Evolutionary conservation across 2,329 filamentous ascomycete species (phyloP), one percentile per base, ranked within the genome.

Genomic region (Domatiomyces catenatus): DNA sequence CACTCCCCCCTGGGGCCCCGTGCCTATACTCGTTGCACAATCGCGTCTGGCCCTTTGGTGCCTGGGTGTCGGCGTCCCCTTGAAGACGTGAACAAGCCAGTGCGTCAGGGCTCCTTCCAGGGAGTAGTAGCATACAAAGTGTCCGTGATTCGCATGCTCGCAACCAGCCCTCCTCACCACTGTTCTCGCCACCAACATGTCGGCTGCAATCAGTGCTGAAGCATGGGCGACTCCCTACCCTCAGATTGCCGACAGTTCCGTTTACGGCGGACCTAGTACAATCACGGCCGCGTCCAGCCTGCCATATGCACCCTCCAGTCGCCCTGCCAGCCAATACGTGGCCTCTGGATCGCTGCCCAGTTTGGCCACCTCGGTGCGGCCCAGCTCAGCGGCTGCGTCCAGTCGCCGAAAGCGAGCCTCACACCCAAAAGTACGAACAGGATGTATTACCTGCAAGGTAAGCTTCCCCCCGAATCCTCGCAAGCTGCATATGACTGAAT

Each of bases 311-410:
- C 28, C 26, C 20, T 8, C 45, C 19, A 22, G 12, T 10, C 45
- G 45, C 20, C 7, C 17, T 17, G 10, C 17, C 20, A 6, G 8
- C 17, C 45, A 22, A 18, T 28, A 28, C 22, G 2, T 17, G 8
- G 20, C 36, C 17, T 17, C 45, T 24, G 20, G 10, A 5, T 15
- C 19, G 28, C 32, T 45, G 43, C 10, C 19, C 10, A 45, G 22
- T 22, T 45, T 26, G 43, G 36, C 17, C 19, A 15, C 42, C 36
- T 28, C 12, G 5, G 10, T 8, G n/a, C 4, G 17, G 17, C 10
- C 19, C 19, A 75, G 0, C 63, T 65, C 67, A 70, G 75, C 12
- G 71, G 61, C 10, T 66, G 61, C 17, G 65, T 61, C 32, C 64
- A 62, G 42, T 63, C 56, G 50, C 67, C 69, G 10, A 57, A 52